Percentiles rank a stretch among this genome's conserved stretches.
phyloP scores from a whole-genome alignment of 2,329 filamentous ascomycete genomes.

The Kalaharituber pfeilii region DNA sequence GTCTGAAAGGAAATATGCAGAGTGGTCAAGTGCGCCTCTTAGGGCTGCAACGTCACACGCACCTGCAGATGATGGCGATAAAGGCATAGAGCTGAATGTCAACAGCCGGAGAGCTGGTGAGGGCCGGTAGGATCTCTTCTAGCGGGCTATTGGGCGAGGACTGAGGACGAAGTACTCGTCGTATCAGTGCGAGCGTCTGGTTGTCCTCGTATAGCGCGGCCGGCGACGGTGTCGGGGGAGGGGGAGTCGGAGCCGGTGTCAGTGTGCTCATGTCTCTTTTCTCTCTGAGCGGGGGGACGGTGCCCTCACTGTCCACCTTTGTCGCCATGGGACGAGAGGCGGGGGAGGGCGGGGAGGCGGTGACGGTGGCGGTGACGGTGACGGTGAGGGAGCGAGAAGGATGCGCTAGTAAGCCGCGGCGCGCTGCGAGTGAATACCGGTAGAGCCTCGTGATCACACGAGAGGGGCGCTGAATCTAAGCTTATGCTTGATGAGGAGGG shows the following conservation, averaged over 20 bases:
- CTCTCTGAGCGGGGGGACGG: too few species aligned
- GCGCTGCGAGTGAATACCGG: not conserved
- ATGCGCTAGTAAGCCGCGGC: not conserved
- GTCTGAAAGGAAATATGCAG: too few species aligned
- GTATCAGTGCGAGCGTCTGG: constrained; percentile 64
- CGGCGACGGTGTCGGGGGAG: constrained; percentile 28
- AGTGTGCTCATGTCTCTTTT: constrained; percentile 3
- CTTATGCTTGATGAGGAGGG: too few species aligned
- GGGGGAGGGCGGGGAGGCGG: too few species aligned
- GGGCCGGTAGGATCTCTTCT: constrained; percentile 66
- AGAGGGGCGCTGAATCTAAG: too few species aligned
- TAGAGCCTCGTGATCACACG: too few species aligned
- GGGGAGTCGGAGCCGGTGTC: constrained; percentile 3
- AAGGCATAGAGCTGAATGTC: constrained; percentile 87
- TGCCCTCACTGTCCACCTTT: too few species aligned
- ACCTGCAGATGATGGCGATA: constrained; percentile 59
- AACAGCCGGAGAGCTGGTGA: constrained; percentile 87
- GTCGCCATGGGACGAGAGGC: too few species aligned
- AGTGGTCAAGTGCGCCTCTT: too few species aligned
- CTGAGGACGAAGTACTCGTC: constrained; percentile 66
- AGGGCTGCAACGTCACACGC: too few species aligned
- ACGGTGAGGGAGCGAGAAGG: not conserved
- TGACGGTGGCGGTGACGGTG: not conserved
- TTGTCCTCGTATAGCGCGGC: constrained; percentile 35
- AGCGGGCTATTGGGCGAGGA: constrained; percentile 47